Conservation (phyloP, 805 yeast species). For the Yarrowia deformans region DNA sequence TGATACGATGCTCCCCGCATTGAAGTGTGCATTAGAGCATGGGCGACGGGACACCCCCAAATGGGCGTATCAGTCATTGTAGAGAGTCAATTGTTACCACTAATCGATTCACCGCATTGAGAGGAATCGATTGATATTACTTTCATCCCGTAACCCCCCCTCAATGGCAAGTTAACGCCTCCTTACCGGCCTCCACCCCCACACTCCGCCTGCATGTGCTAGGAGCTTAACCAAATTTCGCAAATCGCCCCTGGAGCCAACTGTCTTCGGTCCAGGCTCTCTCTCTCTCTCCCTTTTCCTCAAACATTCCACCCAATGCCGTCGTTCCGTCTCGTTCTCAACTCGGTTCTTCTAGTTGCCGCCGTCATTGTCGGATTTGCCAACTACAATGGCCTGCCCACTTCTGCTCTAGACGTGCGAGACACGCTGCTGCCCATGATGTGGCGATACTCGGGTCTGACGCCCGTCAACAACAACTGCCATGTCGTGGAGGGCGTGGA, state of each 20-base stretch:
- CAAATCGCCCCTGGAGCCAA: neutral
- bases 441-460: conserved; percentile 15
- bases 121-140: neutral
- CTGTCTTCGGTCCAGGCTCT: neutral
- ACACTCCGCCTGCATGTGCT: conserved; percentile 17
- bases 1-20: conserved; percentile 20
- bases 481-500: conserved; percentile 16
- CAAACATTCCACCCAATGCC: neutral
- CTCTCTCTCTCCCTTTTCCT: neutral
- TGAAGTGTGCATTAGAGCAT: too few species aligned
- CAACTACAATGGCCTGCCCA: conserved; percentile 22
- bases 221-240: neutral
- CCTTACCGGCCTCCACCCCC: neutral
- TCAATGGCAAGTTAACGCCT: neutral
- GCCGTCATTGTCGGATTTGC: conserved; percentile 23
- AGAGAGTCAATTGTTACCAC: neutral
- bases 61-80: too few species aligned
- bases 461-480: conserved; percentile 31
- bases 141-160: too few species aligned
- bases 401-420: conserved; percentile 23
- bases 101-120: neutral
- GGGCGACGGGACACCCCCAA: too few species aligned
- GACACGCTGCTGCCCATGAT: conserved; percentile 22
- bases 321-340: neutral
- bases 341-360: conserved; percentile 1